These are phyloP conservation scores for Fusarium chlamydosporum DNA, from an alignment of 2,329 filamentous ascomycete genomes.

Conservation along the genomic window DNA sequence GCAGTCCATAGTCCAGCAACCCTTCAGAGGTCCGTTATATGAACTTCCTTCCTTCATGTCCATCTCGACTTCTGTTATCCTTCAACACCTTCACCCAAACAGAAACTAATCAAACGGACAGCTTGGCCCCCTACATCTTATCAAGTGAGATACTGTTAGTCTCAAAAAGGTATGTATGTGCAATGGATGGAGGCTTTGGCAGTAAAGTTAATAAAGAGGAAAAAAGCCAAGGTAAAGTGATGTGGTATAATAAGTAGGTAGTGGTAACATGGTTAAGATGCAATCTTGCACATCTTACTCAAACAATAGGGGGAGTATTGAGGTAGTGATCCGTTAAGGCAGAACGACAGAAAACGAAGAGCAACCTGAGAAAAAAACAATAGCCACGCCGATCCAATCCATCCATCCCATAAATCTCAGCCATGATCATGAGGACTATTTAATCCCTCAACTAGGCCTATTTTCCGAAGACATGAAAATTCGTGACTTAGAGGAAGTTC, in stretches of 20 bases:
- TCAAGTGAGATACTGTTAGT: constrained; percentile 23
- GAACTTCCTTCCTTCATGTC: constrained; percentile 12
- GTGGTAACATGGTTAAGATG: constrained; percentile 19
- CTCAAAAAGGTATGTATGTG: constrained; percentile 46
- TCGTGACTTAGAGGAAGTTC: constrained; percentile 62
- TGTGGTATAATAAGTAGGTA: constrained; percentile 41
- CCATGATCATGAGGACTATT: constrained; percentile 41
- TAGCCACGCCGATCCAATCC: constrained; percentile 51
- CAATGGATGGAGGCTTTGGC: constrained; percentile 27
- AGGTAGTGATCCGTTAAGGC: constrained; percentile 42
- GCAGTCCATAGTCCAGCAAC: constrained; percentile 25
- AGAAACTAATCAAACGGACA: constrained; percentile 32
- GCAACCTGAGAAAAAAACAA: constrained; percentile 43
- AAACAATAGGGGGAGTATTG: constrained; percentile 27
- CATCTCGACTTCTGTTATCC: constrained; percentile 21
- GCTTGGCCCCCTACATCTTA: constrained; percentile 28
- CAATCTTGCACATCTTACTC: constrained; percentile 27
- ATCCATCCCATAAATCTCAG: constrained; percentile 45
- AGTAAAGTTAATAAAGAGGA: constrained; percentile 25
- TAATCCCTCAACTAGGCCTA: constrained; percentile 17
- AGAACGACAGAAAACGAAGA: constrained; percentile 37
- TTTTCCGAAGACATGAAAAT: constrained; percentile 44
- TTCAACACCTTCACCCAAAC: constrained; percentile 29
- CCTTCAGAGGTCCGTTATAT: constrained; percentile 26
- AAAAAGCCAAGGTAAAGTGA: constrained; percentile 31